phyloP scores from a whole-genome alignment of 2,329 filamentous ascomycete species.

The Ophiostoma triangulosporum region DNA sequence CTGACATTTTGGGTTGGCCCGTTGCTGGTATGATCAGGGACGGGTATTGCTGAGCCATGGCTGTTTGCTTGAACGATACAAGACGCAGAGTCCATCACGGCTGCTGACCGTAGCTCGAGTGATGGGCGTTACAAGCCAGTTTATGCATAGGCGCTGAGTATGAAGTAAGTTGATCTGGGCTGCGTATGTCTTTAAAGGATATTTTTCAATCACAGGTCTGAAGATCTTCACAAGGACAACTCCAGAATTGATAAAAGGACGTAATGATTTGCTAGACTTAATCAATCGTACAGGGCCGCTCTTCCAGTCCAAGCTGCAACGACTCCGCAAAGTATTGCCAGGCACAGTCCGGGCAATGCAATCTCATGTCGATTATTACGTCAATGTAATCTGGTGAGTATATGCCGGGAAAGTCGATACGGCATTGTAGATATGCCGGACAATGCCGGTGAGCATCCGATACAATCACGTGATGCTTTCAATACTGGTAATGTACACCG shows the following conservation, averaged over 20 bases:
- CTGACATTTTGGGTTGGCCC: neutral
- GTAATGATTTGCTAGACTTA: neutral
- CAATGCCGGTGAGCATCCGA: neutral
- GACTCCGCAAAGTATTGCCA: neutral
- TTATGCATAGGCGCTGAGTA: neutral
- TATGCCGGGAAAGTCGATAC: neutral
- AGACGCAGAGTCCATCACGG: neutral
- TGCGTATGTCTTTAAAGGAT: neutral
- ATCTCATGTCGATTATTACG: neutral
- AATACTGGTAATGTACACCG: too few species aligned
- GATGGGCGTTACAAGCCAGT: neutral
- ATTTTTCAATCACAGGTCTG: neutral
- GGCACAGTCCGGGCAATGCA: neutral
- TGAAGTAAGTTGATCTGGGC: neutral
- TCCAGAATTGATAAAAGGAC: too few species aligned
- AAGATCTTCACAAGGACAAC: neutral
- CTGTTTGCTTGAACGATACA: neutral
- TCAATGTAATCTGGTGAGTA: neutral
- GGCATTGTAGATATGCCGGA: neutral
- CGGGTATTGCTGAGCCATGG: neutral
- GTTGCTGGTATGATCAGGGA: neutral
- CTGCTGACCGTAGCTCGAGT: neutral
- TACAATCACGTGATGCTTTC: too few species aligned
- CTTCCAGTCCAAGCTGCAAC: neutral
- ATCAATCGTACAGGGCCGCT: neutral